Evolutionary conservation across 306 rosid genomes (phyloP).

Genomic region (Psophocarpus tetragonolobus): DNA sequence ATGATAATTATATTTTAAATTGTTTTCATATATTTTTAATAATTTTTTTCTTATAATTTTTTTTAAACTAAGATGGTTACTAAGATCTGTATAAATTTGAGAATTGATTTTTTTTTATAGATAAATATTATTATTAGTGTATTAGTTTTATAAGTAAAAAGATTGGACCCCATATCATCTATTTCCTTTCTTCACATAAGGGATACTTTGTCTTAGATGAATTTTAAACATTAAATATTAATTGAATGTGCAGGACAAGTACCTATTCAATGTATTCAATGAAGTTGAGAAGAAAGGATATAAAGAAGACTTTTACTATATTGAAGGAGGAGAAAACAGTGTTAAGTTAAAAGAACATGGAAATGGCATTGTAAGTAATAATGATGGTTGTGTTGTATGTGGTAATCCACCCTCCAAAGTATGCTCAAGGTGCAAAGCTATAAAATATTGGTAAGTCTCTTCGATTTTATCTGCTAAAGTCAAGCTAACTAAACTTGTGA

Average conservation of each 20-base stretch:
- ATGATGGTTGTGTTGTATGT: slow-evolving; percentile 31
- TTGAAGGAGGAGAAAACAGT: slow-evolving; percentile 1
- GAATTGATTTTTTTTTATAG: no score
- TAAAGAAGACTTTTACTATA: not conserved
- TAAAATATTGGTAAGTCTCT: slow-evolving; percentile 35
- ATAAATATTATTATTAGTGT: no score
- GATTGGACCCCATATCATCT: no score
- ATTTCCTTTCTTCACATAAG: no score
- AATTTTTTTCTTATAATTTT: no score
- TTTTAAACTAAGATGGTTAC: no score
- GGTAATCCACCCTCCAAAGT: slow-evolving; percentile 34
- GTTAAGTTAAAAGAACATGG: not conserved
- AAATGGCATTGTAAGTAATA: no score
- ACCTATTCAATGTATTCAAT: not conserved
- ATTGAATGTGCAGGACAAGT: slow-evolving; percentile 17
- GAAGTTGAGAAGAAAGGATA: slow-evolving; percentile 2
- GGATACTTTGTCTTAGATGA: no score
- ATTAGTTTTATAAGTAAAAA: no score
- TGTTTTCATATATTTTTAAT: no score
- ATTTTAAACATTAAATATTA: not conserved
- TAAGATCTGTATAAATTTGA: no score
- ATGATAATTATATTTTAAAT: no score
- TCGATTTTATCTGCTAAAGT: not conserved
- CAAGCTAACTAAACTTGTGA: slow-evolving; percentile 6
- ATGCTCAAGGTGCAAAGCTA: slow-evolving; percentile 40